Evolutionary conservation across 1,284 basidiomycete genomes (phyloP).

Genomic region (Sanguinoderma infundibulare): DNA sequence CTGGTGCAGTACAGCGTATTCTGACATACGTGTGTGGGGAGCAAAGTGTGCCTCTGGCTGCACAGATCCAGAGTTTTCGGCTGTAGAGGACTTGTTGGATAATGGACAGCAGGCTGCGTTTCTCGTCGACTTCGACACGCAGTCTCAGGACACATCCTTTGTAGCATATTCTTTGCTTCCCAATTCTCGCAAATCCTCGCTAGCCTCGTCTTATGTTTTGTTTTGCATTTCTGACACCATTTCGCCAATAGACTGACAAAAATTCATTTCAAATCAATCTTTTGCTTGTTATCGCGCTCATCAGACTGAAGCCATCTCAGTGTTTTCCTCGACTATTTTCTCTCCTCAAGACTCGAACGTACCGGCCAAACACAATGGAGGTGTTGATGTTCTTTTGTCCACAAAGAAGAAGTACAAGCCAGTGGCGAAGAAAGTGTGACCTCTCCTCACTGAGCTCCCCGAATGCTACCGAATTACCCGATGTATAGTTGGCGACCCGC

Average conservation of each 20-base stretch:
- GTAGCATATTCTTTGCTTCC: not conserved
- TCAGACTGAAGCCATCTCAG: too few relatives aligned
- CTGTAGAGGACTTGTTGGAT: not conserved
- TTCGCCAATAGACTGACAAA: not conserved
- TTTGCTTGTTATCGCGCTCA: too few relatives aligned
- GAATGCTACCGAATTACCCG: slow-evolving; percentile 38
- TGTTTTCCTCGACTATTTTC: not conserved
- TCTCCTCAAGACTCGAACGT: not conserved
- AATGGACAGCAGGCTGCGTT: not conserved
- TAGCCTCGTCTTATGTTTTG: not conserved
- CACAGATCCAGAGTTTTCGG: slow-evolving; percentile 6
- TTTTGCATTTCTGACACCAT: not conserved
- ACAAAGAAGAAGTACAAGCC: slow-evolving; percentile 42
- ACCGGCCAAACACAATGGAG: too few relatives aligned
- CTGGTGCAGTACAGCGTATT: slow-evolving; percentile 16
- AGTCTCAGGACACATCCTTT: not conserved
- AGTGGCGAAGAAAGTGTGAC: slow-evolving; percentile 35
- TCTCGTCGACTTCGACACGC: not conserved
- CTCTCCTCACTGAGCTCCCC: slow-evolving; percentile 32
- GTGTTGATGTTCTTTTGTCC: too few relatives aligned
- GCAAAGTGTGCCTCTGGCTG: not conserved
- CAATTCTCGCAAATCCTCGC: not conserved
- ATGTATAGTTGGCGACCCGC: slow-evolving; percentile 39
- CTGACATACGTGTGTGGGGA: slow-evolving; percentile 28
- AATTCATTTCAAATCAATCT: too few relatives aligned